phyloP scores from a whole-genome alignment of 1,284 basidiomycete species.

The Papiliotrema terrestris region DNA sequence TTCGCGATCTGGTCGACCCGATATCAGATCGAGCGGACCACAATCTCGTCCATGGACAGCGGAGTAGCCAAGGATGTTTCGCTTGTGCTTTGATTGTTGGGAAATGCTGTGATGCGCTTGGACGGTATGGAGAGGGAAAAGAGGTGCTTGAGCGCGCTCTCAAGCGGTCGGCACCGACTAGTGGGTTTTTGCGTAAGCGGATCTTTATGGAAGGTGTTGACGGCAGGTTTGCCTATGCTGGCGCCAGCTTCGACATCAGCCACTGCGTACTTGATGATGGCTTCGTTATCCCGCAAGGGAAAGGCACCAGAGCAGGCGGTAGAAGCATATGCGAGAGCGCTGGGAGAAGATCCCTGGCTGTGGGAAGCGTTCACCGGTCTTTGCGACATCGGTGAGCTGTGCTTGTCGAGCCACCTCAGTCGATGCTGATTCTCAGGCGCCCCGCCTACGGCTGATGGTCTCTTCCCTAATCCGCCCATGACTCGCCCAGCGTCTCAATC shows the following conservation, averaged over 20 bases:
- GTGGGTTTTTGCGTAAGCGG: conserved; percentile 14
- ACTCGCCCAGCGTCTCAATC: conserved; percentile 24
- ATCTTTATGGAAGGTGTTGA: neutral
- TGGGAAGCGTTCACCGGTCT: conserved; percentile 94
- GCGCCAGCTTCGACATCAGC: conserved; percentile 27
- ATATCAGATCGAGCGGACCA: conserved; percentile 18
- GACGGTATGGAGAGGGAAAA: conserved; percentile 52
- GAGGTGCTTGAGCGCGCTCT: conserved; percentile 39
- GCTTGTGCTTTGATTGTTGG: conserved; percentile 76
- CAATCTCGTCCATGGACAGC: conserved; percentile 41
- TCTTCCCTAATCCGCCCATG: conserved; percentile 32
- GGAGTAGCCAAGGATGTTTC: conserved; percentile 52
- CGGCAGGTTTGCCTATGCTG: conserved; percentile 24
- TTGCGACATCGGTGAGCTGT: conserved; percentile 68
- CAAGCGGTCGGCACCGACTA: conserved; percentile 25
- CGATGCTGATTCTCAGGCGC: conserved; percentile 16
- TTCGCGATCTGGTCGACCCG: conserved; percentile 52
- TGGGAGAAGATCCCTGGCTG: conserved; percentile 71
- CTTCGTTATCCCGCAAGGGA: conserved; percentile 30
- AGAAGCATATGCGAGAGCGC: conserved; percentile 66
- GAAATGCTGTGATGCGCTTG: conserved; percentile 67
- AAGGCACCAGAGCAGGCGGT: conserved; percentile 66
- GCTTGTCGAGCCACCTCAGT: neutral
- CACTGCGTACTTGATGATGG: conserved; percentile 33
- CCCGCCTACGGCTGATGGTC: conserved; percentile 20